Percentiles rank a stretch among this genome's conserved stretches.
These are phyloP conservation scores for Sclerotinia spermophila DNA, from an alignment of 2,329 filamentous ascomycete genomes.

Conservation along the genomic window DNA sequence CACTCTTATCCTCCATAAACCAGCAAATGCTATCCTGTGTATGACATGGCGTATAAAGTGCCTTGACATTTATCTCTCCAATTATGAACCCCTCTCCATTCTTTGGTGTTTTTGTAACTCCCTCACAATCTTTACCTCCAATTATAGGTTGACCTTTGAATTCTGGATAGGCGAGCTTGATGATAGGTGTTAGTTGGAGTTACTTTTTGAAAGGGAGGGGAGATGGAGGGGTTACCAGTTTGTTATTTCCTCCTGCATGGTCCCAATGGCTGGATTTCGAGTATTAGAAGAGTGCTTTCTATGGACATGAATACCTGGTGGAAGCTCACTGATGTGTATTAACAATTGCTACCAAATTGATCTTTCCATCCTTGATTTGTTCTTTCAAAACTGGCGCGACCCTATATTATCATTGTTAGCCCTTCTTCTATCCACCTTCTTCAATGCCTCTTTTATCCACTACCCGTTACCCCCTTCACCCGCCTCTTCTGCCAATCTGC, in stretches of 20 bases:
- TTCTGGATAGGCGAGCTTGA: constrained; percentile 29
- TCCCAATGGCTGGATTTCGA: constrained; percentile 72
- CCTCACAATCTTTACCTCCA: constrained; percentile 80
- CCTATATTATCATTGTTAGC: constrained; percentile 38
- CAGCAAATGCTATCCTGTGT: constrained; percentile 99
- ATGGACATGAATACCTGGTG: not conserved
- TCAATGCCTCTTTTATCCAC: not conserved
- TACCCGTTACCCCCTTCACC: not conserved
- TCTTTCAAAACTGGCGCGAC: constrained; percentile 66
- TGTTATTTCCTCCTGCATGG: constrained; percentile 86
- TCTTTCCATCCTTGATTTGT: constrained; percentile 64
- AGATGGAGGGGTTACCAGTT: constrained; percentile 54
- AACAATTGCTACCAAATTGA: constrained; percentile 84
- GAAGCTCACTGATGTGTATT: constrained; percentile 89
- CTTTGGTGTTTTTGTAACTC: constrained; percentile 71
- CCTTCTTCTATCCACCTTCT: not conserved
- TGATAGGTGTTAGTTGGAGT: not conserved
- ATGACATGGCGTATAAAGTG: constrained; percentile 94
- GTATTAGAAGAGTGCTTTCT: constrained; percentile 17
- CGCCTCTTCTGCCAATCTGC: not conserved
- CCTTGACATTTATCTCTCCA: constrained; percentile 77
- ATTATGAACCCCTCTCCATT: constrained; percentile 78
- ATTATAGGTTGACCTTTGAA: constrained; percentile 60
- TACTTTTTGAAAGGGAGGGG: not conserved
- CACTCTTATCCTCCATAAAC: constrained; percentile 73